These are phyloP conservation scores for Aspergillus arachidicola DNA, from an alignment of 2,329 filamentous ascomycete species.

Conservation along the genomic window DNA sequence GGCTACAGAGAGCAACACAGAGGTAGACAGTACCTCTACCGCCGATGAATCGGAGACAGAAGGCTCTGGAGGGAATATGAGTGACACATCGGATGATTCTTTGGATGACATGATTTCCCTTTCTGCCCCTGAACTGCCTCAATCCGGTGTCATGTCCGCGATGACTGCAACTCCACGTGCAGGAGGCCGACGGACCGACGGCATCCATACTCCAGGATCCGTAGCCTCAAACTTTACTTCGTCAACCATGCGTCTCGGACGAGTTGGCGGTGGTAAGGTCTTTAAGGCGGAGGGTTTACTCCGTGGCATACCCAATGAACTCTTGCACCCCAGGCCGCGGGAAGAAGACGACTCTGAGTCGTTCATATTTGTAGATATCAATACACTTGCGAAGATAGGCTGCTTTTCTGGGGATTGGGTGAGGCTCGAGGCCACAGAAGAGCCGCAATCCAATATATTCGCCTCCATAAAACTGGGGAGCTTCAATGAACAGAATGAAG, in stretches of 20 bases:
- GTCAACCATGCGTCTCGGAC: slow-evolving; percentile 74
- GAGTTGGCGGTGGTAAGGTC: slow-evolving; percentile 68
- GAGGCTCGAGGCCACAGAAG: slow-evolving; percentile 74
- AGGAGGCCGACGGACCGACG: slow-evolving; percentile 69
- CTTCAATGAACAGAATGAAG: slow-evolving; percentile 51
- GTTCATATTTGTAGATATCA: slow-evolving; percentile 87
- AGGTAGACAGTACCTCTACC: slow-evolving; percentile 57
- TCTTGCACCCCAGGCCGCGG: slow-evolving; percentile 80
- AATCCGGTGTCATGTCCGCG: slow-evolving; percentile 78
- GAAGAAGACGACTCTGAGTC: slow-evolving; percentile 85
- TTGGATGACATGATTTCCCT: slow-evolving; percentile 93
- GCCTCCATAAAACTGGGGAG: slow-evolving; percentile 65
- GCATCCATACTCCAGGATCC: slow-evolving; percentile 79
- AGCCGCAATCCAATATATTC: slow-evolving; percentile 61
- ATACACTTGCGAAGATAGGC: slow-evolving; percentile 81
- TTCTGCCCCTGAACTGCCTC: slow-evolving; percentile 73
- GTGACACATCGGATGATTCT: slow-evolving; percentile 88
- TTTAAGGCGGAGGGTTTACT: slow-evolving; percentile 83
- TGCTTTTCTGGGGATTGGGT: slow-evolving; percentile 99
- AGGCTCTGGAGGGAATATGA: slow-evolving; percentile 53
- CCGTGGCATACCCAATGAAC: slow-evolving; percentile 70
- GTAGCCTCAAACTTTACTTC: slow-evolving; percentile 88
- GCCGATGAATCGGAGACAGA: slow-evolving; percentile 66
- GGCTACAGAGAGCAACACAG: slow-evolving; percentile 43
- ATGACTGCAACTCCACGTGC: slow-evolving; percentile 82